A percentile compares a stretch with the other conserved stretches of the same genome.
Evolutionary conservation across 352 stramenopile genomes (phyloP).

Genomic region (Phytophthora syringae): DNA sequence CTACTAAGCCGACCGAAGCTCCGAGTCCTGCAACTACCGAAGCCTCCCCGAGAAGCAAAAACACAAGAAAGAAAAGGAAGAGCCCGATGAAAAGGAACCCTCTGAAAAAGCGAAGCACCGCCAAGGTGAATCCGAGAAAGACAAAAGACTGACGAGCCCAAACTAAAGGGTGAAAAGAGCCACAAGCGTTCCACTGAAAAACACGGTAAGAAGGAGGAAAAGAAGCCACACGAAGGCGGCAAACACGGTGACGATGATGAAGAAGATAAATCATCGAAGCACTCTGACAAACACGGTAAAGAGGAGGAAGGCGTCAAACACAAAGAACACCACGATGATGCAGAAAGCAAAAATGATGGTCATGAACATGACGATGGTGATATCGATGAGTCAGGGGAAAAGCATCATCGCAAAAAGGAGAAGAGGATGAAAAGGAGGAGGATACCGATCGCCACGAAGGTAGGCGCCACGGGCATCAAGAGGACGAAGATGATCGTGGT

Average conservation of each 20-base stretch:
- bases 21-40: conserved; percentile 3
- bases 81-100: conserved; percentile 14
- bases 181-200: conserved; percentile 20
- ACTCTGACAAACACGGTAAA: conserved; percentile 3
- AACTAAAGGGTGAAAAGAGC: conserved; percentile 8
- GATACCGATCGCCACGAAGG: not conserved
- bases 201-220: conserved; percentile 12
- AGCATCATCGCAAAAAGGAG: conserved; percentile 1
- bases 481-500: conserved; percentile 2
- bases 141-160: conserved; percentile 18
- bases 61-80: conserved; percentile 23
- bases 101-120: conserved; percentile 8
- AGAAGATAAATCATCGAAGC: conserved; percentile 3
- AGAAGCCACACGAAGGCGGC: conserved; percentile 7
- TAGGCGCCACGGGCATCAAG: not conserved
- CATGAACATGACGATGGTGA: conserved; percentile 4
- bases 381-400: not conserved
- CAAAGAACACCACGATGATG: conserved; percentile 7
- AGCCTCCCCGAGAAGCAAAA: conserved; percentile 21
- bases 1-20: not conserved
- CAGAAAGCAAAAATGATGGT: conserved; percentile 2
- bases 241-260: conserved; percentile 15
- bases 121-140: conserved; percentile 8
- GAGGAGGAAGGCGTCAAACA: conserved; percentile 16
- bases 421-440: conserved; percentile 7